Conservation (phyloP, 108 stramenopile species). For the Craspedostauros australis region DNA sequence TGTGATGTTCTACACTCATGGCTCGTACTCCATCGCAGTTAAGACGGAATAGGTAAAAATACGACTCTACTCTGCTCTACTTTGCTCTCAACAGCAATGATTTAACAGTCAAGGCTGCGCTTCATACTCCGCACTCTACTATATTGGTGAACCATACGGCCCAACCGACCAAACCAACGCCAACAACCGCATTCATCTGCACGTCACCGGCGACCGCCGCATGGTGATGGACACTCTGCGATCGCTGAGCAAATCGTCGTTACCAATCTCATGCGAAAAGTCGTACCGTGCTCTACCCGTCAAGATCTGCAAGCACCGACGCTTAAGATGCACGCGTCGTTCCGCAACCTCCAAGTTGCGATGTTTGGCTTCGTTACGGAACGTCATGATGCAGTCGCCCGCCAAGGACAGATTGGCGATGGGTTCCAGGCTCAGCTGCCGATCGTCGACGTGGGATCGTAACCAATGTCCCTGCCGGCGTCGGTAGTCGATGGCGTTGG, state of each 20-base stretch:
- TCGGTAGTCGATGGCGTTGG: conserved; percentile 64
- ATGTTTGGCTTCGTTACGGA: conserved; percentile 23
- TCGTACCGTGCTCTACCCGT: conserved; percentile 60
- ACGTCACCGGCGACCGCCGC: conserved; percentile 53
- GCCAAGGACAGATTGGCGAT: conserved; percentile 53
- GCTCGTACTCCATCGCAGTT: no score
- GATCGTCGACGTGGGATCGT: conserved; percentile 51
- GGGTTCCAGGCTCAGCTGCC: conserved; percentile 51
- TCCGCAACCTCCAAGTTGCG: conserved; percentile 9
- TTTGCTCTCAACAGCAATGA: no score
- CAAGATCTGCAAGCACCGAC: conserved; percentile 42
- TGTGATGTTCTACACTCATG: no score
- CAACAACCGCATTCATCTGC: not conserved
- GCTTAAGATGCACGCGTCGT: conserved; percentile 27
- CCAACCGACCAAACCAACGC: not conserved
- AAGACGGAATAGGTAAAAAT: no score
- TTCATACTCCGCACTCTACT: no score
- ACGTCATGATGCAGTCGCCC: conserved; percentile 63
- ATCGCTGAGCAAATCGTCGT: conserved; percentile 43
- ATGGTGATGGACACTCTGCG: conserved; percentile 55
- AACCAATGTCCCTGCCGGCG: conserved; percentile 38
- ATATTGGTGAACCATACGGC: no score
- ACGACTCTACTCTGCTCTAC: no score
- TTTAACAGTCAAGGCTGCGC: no score
- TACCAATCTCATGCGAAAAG: conserved; percentile 56